These are phyloP conservation scores for Trypanosoma cruzi DNA, from an alignment of 208 protist species.

Conservation along the genomic window DNA sequence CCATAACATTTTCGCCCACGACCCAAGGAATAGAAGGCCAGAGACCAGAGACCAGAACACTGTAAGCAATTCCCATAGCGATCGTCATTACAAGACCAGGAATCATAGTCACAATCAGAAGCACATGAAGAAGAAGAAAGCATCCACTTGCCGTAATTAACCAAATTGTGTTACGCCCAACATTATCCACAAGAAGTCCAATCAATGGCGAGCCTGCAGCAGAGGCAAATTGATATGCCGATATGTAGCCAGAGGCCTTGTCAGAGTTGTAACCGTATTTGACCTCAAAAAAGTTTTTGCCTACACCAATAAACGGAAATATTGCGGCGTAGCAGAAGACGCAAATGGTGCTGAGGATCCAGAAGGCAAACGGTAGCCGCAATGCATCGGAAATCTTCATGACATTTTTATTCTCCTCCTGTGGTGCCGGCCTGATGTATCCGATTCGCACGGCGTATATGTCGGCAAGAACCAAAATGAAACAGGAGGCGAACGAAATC, in stretches of 20 bases:
- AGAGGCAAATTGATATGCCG: slow-evolving; percentile 86
- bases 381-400: slow-evolving; percentile 55
- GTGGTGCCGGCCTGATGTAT: slow-evolving; percentile 64
- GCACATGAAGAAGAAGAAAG: slow-evolving; percentile 68
- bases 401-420: slow-evolving; percentile 26
- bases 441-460: slow-evolving; percentile 69
- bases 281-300: slow-evolving; percentile 83
- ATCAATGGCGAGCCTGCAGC: slow-evolving; percentile 78
- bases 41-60: slow-evolving; percentile 84
- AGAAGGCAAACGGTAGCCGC: slow-evolving; percentile 69
- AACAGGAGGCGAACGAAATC: slow-evolving; percentile 66
- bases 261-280: slow-evolving; percentile 76
- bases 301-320: slow-evolving; percentile 87
- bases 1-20: slow-evolving; percentile 68
- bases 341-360: slow-evolving; percentile 82
- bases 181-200: slow-evolving; percentile 78
- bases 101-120: slow-evolving; percentile 78
- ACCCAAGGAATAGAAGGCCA: slow-evolving; percentile 88
- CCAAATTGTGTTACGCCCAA: slow-evolving; percentile 83
- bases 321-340: slow-evolving; percentile 86
- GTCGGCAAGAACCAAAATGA: slow-evolving; percentile 60
- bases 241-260: slow-evolving; percentile 71
- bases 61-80: slow-evolving; percentile 82
- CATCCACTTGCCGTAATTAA: slow-evolving; percentile 47
- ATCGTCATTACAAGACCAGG: slow-evolving; percentile 75